phyloP scores from a whole-genome alignment of 805 yeast genomes.

The Nakazawaea wyomingensis region DNA sequence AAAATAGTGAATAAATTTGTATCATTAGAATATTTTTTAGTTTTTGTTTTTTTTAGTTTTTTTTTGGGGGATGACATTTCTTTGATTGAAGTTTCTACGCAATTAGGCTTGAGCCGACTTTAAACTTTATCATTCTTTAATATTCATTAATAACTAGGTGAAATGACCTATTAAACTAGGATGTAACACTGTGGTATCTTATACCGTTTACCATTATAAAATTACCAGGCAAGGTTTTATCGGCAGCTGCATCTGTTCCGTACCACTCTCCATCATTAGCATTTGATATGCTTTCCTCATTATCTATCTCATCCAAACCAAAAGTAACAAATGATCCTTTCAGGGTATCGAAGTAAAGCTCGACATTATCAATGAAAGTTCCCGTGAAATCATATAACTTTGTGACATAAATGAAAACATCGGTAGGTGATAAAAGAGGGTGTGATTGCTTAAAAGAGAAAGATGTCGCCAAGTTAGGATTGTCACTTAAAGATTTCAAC shows the following conservation, averaged over 20 bases:
- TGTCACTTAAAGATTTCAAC: not conserved
- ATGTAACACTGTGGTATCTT: not conserved
- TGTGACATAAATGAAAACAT: constrained; percentile 4
- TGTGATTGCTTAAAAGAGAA: not conserved
- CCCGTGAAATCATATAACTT: constrained; percentile 10
- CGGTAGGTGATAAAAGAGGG: not conserved
- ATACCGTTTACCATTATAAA: constrained; percentile 9
- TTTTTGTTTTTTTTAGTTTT: no score
- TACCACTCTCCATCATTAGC: constrained; percentile 4
- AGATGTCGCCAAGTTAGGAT: not conserved
- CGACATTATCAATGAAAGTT: constrained; percentile 7
- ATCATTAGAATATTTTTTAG: not conserved
- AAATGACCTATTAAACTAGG: not conserved
- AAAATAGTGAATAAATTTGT: no score
- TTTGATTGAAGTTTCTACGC: no score
- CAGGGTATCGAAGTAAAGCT: not conserved
- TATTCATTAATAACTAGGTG: no score
- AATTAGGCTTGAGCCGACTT: no score
- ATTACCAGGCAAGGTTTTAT: constrained; percentile 7
- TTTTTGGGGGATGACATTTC: no score
- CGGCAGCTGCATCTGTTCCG: constrained; percentile 2
- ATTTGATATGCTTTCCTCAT: not conserved
- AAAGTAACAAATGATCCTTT: constrained; percentile 1
- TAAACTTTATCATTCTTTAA: no score
- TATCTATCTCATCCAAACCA: constrained; percentile 5